Evolutionary conservation across 371 early-diverging fungal species (phyloP), one percentile per base, ranked within the genome.

Genomic region (Mortierella sp.): DNA sequence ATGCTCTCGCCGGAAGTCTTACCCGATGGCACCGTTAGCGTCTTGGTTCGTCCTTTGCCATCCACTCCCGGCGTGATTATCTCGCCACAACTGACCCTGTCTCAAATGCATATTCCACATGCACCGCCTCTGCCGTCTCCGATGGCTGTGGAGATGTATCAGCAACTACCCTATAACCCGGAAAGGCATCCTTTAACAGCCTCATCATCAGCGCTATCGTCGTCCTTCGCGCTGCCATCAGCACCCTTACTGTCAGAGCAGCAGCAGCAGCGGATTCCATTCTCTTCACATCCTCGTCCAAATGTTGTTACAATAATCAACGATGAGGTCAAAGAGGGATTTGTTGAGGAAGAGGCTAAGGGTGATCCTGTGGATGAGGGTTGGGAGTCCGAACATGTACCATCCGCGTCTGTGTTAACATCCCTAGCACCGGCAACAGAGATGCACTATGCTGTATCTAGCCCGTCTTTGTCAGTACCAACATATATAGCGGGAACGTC

Each of bases 21-120:
- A 15, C 64, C 64, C 28, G 64, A 64, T 27, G 64, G 64, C 1
- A 24, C 56, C 2, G 42, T 64, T 2, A 57, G 51, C 0, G 15
- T 64, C 5, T 43, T 51, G 14, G 50, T 64, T 21, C 56, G 64
- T 27, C 64, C 64, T 30, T 37, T 56, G 4, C 56, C 64, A 17
- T 14, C 56, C 9, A 24, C 31, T n/a, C n/a, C 41, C 2, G 6
- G 15, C 23, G 26, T 39, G 6, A 7, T 19, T 8, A 9, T 21
- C 14, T 12, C 31, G 8, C 14, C 46, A 47, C 32, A 14, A 17
- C 44, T 4, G 17, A 4, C 17, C 17, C 44, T n/a, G 9, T 17
- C 14, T 17, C 19, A 17, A 17, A 21, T 44, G 8, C 44, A 17
- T 8, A 4, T 4, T 19, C 21, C 44, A 19, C 21, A 7, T 9